Conservation (phyloP, 2,329 filamentous ascomycete species). For the Diplocarpon mali region DNA sequence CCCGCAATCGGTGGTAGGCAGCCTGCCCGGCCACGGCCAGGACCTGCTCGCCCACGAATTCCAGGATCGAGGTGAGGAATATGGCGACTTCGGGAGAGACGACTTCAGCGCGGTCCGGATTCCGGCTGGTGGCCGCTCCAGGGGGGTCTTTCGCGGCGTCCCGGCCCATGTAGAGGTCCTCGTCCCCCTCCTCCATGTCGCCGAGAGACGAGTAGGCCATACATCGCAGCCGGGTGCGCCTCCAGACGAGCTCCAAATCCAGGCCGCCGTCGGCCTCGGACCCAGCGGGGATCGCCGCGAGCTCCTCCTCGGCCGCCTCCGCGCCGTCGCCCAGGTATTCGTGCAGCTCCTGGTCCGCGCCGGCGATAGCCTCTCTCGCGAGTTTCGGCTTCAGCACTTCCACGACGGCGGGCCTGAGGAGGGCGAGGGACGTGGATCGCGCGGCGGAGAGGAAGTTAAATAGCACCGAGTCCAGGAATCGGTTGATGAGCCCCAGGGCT, state of each 20-base stretch:
- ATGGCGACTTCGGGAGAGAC: conserved; percentile 90
- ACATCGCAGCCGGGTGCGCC: conserved; percentile 79
- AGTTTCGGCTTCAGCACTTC: conserved; percentile 85
- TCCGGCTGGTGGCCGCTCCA: conserved; percentile 44
- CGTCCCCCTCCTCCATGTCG: conserved; percentile 95
- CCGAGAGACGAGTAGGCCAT: conserved; percentile 98
- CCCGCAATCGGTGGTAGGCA: conserved; percentile 57
- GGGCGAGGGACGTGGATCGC: conserved; percentile 63
- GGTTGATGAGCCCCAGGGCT: conserved; percentile 73
- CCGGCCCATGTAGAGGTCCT: conserved; percentile 76
- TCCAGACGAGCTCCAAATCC: conserved; percentile 91
- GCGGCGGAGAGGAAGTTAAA: conserved; percentile 80
- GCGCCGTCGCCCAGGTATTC: conserved; percentile 76
- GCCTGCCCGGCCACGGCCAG: conserved; percentile 80
- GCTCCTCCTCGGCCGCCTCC: conserved; percentile 71
- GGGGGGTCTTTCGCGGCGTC: conserved; percentile 55
- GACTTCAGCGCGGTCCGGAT: conserved; percentile 44
- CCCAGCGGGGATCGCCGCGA: conserved; percentile 42
- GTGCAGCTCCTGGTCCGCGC: conserved; percentile 74
- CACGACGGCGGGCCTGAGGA: conserved; percentile 69
- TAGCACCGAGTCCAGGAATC: conserved; percentile 85
- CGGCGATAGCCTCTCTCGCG: conserved; percentile 71
- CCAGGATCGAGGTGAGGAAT: conserved; percentile 87
- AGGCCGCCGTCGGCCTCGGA: conserved; percentile 49
- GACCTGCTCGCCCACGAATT: conserved; percentile 87